Conservation (phyloP, 2,329 filamentous ascomycete species). For the Laburnicola sp. region DNA sequence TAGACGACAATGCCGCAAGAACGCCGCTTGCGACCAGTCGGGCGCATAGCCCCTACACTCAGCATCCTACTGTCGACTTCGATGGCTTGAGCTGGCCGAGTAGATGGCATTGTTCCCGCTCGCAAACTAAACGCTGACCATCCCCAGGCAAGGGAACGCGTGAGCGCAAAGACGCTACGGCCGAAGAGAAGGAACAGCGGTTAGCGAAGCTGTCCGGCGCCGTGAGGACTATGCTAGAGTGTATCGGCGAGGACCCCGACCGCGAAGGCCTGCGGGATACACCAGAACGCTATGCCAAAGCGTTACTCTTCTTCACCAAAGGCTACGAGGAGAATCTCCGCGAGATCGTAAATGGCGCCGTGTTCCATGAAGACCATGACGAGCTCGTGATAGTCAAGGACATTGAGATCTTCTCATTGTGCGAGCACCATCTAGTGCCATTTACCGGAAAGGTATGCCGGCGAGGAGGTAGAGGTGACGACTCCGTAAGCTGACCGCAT, state of each 20-base stretch:
- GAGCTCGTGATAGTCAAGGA: conserved; percentile 98
- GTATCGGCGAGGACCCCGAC: conserved; percentile 67
- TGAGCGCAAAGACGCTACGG: conserved; percentile 60
- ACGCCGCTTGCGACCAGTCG: conserved; percentile 59
- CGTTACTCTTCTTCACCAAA: conserved; percentile 93
- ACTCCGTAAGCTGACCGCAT: conserved; percentile 10
- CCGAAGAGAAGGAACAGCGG: conserved; percentile 60
- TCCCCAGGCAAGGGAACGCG: conserved; percentile 64
- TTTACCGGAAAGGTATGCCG: conserved; percentile 83
- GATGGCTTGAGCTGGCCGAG: conserved; percentile 61
- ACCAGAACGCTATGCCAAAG: conserved; percentile 89
- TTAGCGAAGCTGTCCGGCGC: conserved; percentile 65
- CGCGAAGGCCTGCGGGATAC: conserved; percentile 66
- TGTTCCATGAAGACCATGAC: conserved; percentile 96
- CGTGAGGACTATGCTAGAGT: conserved; percentile 66
- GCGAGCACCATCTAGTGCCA: conserved; percentile 96
- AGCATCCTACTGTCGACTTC: conserved; percentile 57
- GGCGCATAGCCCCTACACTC: conserved; percentile 55
- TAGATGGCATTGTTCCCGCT: conserved; percentile 26
- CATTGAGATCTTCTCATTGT: conserved; percentile 91
- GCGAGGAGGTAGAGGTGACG: conserved; percentile 10
- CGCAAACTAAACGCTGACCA: conserved; percentile 9
- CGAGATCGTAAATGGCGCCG: conserved; percentile 88
- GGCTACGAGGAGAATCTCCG: conserved; percentile 94
- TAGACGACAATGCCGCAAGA: conserved; percentile 55